phyloP scores from a whole-genome alignment of 331 rosid species.

The Malus hybrid region DNA sequence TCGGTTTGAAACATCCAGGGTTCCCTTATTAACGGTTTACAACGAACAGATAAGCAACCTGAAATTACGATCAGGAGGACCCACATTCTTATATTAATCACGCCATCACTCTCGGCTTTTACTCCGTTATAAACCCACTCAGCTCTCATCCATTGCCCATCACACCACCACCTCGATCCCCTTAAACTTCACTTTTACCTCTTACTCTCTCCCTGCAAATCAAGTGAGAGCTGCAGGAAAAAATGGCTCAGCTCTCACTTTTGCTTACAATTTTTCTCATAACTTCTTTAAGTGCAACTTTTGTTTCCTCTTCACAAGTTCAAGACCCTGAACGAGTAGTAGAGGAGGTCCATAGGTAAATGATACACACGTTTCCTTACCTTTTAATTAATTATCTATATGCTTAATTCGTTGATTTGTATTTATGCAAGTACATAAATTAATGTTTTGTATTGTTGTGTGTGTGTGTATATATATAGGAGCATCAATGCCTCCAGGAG shows the following conservation, averaged over 20 bases:
- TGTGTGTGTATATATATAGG: slow-evolving; percentile 7
- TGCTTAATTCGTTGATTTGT: not conserved
- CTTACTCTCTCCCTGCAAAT: not conserved
- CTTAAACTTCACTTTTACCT: slow-evolving; percentile 1
- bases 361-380: not conserved
- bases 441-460: not conserved
- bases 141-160: not conserved
- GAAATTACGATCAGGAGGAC: slow-evolving; percentile 39
- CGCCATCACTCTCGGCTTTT: slow-evolving; percentile 93
- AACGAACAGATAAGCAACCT: slow-evolving; percentile 11
- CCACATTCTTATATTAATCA: slow-evolving; percentile 36
- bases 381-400: not conserved
- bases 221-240: not conserved
- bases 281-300: slow-evolving; percentile 3
- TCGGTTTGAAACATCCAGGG: not conserved
- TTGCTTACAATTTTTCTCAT: slow-evolving; percentile 22
- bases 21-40: slow-evolving; percentile 28
- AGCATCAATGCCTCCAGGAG: slow-evolving; percentile 71
- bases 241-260: slow-evolving; percentile 7
- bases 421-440: not conserved
- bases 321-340: slow-evolving; percentile 65
- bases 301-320: slow-evolving; percentile 31
- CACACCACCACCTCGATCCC: not conserved
- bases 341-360: slow-evolving; percentile 66
- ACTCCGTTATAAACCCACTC: slow-evolving; percentile 27